Evolutionary conservation across 345 rosid species (phyloP), one percentile per base, ranked within the genome.

Genomic region (Psidium guajava): DNA sequence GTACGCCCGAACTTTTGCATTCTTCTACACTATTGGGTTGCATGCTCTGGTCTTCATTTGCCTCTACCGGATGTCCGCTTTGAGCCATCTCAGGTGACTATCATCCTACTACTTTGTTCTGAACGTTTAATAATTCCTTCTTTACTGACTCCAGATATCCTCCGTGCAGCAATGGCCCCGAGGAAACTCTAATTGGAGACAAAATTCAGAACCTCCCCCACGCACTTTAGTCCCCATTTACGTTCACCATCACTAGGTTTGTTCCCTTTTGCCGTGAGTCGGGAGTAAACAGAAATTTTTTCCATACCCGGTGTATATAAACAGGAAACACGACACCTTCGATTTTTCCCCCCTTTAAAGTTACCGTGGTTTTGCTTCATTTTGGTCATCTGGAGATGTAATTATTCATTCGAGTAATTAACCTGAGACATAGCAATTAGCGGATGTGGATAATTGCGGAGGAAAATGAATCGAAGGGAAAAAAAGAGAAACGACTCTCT

Each of bases 31-130:
- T 14, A 97, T 95, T 56, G 97, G 96, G 81, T 87, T 95, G 88
- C 99, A 97, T 86, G 86, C 95, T 32, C 93, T 97, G 74, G 98
- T 97, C 28, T 97, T 97, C 87, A 92, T 98, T 77, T 95, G 99
- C 90, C 98, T 95, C 80, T 97, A 97, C 92, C 92, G 98, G 74
- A 95, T 96, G 99, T 96, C 98, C 22, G 97, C 98, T 85, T 91
- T 92, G 89, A 97, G 99, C 91, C 91, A 97, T 82, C 93, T 95
- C 74, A 92, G 98, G 98, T 95, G 87, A 89, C 25, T 13, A 61
- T 86, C 75, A 74, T 14, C n/a, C 85, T 15, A 11, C 24, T 51
- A 52, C 82, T 83, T 49, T 16, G 52, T 47, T 40, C 82, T 3
- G 13, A 21, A 20, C 2, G 42, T 77, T 27, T 74, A 18, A n/a